Conservation (phyloP, 2,329 filamentous ascomycete species). For the Fusarium keratoplasticum region DNA sequence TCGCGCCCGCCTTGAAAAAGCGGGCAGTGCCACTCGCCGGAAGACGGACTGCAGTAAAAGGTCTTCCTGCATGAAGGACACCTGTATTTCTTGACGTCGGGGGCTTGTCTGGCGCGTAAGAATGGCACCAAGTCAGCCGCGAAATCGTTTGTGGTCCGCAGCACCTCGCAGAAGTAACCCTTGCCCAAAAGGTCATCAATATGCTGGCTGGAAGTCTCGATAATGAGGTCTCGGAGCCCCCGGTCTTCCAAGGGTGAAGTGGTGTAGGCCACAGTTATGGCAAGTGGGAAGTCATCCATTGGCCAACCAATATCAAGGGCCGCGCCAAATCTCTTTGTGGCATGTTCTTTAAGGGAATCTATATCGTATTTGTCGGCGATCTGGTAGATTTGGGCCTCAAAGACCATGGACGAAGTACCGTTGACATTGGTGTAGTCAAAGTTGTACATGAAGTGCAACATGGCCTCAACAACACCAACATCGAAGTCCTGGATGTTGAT, state of each 20-base stretch:
- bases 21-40: no score
- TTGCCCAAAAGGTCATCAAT: neutral
- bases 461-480: neutral
- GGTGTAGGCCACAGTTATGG: neutral
- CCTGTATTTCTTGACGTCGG: neutral
- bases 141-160: neutral
- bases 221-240: slow-evolving; percentile 5
- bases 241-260: neutral
- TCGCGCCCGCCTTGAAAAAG: no score
- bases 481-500: slow-evolving; percentile 12
- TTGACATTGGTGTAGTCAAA: neutral
- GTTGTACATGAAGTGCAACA: slow-evolving; percentile 14
- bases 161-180: neutral
- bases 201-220: neutral
- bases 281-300: neutral
- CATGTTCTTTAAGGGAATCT: neutral
- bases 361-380: slow-evolving; percentile 16
- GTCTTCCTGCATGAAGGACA: no score
- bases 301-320: neutral
- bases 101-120: neutral
- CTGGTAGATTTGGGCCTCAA: slow-evolving; percentile 14
- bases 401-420: neutral
- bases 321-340: neutral
- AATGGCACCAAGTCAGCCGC: slow-evolving; percentile 8
- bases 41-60: no score